Evolutionary conservation across 345 rosid species (phyloP), one percentile per base, ranked within the genome.

Genomic region (Aethionema arabicum): DNA sequence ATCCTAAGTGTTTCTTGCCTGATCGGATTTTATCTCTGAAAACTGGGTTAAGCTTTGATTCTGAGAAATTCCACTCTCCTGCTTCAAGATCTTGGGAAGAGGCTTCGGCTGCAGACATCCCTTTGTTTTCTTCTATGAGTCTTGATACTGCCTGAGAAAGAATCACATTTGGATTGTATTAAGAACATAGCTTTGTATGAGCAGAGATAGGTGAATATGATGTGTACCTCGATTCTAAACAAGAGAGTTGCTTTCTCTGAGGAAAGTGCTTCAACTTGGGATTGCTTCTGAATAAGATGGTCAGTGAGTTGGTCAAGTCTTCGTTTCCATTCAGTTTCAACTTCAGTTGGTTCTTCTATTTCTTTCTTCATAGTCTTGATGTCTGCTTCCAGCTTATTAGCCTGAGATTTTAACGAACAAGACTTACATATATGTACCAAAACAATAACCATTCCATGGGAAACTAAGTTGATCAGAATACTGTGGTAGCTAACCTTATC

Each of bases 231-330:
- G 31, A 89, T 93, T 78, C 99, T 81, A 72, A 93, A 83, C 3
- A 55, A 11, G 12, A 87, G 60, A 30, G 95, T 93, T 35, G 97
- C 87, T 88, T 93, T 93, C 74, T 93, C 96, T 0, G 99, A 87
- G 59, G 96, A 87, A 42, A 93, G 85, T 4, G 87, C 82, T 79
- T 92, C 98, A 27, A 87, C 96, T 97, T 89, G 98, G 47, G 93
- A 80, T 77, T 92, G 98, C 74, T 92, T 89, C 82, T 92, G 95
- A 80, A 92, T 89, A 69, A 92, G 79, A 84, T 87, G 98, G 80
- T 92, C 98, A 49, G 97, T 89, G 61, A 89, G 78, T 80, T 84
- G 98, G 32, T 80, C 78, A 72, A 92, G 98, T 77, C 95, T 84
- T 67, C 86, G 77, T 74, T 81, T 84, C 63, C 89, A 81, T 76